phyloP scores from a whole-genome alignment of 1,139 yeast species.

The Arxiozyma slooffiae region DNA sequence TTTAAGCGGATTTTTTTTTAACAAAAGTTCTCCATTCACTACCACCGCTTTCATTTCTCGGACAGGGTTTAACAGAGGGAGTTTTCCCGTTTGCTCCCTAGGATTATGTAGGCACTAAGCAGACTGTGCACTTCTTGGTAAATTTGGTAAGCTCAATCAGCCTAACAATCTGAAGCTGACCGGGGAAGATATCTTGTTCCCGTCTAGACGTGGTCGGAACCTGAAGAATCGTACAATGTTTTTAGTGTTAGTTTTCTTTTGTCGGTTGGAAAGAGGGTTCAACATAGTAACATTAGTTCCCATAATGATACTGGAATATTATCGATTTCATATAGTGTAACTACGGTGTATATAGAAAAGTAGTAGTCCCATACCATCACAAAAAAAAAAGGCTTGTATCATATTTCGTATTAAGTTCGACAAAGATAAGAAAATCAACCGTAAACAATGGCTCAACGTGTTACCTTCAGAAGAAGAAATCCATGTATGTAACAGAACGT shows the following conservation, averaged over 20 bases:
- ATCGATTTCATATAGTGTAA: not conserved
- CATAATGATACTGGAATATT: not conserved
- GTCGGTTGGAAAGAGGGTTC: not conserved
- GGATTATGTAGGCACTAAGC: not conserved
- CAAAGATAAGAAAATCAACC: constrained; percentile 11
- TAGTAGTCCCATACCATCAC: too few species aligned
- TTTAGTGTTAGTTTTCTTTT: too few species aligned
- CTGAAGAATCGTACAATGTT: not conserved
- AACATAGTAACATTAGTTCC: not conserved
- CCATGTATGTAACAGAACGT: constrained; percentile 49
- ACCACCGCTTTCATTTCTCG: not conserved
- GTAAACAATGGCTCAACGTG: constrained; percentile 63
- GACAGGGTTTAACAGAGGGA: not conserved
- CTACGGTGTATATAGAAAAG: not conserved
- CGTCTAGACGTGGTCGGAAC: not conserved
- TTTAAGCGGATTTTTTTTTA: too few species aligned
- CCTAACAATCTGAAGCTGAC: not conserved
- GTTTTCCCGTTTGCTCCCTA: not conserved
- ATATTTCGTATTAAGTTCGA: not conserved
- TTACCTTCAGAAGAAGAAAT: constrained; percentile 72
- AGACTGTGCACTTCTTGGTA: not conserved
- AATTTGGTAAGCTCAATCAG: not conserved
- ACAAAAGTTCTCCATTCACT: not conserved
- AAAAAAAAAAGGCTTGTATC: too few species aligned
- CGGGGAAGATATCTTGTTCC: not conserved